These are phyloP conservation scores for Aspergillus fumigatus DNA, from an alignment of 2,329 filamentous ascomycete genomes.

Conservation along the genomic window DNA sequence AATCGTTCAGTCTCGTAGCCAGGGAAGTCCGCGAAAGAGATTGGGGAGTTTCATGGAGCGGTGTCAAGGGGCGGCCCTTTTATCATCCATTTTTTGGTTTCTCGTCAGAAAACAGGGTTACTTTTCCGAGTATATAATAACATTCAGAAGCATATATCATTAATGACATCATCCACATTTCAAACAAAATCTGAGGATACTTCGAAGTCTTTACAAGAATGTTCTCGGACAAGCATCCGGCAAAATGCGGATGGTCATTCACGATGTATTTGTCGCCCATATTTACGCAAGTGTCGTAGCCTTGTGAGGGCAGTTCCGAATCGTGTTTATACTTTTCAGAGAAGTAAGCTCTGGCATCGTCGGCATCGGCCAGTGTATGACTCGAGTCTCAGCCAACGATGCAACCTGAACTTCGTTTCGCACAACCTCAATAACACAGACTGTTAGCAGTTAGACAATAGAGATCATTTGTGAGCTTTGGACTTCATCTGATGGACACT, in stretches of 20 bases:
- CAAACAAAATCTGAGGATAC: too few species aligned
- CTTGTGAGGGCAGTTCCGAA: neutral
- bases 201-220: neutral
- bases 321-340: neutral
- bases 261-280: neutral
- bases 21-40: neutral
- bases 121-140: neutral
- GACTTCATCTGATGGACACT: neutral
- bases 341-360: neutral
- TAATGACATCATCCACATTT: neutral
- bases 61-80: neutral
- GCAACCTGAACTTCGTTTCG: neutral
- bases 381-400: neutral
- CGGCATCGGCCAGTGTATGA: neutral
- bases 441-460: neutral
- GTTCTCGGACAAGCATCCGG: neutral
- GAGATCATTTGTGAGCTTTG: neutral
- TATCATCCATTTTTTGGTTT: neutral
- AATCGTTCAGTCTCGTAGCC: slow-evolving; percentile 14
- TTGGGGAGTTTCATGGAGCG: neutral
- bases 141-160: neutral
- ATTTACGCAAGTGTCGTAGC: neutral
- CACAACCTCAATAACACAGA: neutral
- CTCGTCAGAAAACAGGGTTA: neutral
- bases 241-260: neutral